Evolutionary conservation across 305 asterid species (phyloP).

Genomic region (Caryopteris hybrid): DNA sequence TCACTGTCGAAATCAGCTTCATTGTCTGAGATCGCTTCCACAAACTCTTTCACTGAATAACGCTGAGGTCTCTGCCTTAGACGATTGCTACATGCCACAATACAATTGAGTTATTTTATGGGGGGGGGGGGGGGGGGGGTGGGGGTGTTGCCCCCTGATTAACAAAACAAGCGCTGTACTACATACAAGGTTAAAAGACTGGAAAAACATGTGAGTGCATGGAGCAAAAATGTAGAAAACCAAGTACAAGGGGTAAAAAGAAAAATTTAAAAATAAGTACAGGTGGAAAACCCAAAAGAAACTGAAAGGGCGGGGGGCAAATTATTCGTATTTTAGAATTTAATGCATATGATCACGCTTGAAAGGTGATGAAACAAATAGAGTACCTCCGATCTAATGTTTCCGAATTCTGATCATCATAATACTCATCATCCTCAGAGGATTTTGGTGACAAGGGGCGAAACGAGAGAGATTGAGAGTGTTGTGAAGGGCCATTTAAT

Average conservation of each 20-base stretch:
- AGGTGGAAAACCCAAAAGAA: background rate
- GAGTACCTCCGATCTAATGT: conserved; percentile 72
- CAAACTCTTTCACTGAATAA: conserved; percentile 66
- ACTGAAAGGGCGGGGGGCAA: background rate
- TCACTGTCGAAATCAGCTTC: conserved; percentile 87
- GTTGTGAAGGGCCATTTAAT: conserved; percentile 62
- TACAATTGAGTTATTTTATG: conserved; percentile 15
- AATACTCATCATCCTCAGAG: conserved; percentile 47
- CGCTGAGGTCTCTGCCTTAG: conserved; percentile 89
- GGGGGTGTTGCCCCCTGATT: background rate
- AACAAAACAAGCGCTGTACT: background rate
- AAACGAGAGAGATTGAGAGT: conserved; percentile 35
- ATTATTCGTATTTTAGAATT: background rate
- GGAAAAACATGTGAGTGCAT: too few species aligned
- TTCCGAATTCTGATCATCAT: conserved; percentile 46
- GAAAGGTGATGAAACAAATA: background rate
- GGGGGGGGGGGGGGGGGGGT: too few species aligned
- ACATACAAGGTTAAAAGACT: too few species aligned
- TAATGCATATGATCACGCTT: too few species aligned
- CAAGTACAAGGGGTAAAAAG: background rate
- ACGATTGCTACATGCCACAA: conserved; percentile 55
- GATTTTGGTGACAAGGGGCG: conserved; percentile 66
- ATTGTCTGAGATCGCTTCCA: conserved; percentile 72
- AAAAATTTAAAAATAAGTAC: too few species aligned
- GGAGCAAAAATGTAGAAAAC: background rate